These are phyloP conservation scores for Erodium texanum DNA, from an alignment of 441 rosid species.

Conservation along the genomic window DNA sequence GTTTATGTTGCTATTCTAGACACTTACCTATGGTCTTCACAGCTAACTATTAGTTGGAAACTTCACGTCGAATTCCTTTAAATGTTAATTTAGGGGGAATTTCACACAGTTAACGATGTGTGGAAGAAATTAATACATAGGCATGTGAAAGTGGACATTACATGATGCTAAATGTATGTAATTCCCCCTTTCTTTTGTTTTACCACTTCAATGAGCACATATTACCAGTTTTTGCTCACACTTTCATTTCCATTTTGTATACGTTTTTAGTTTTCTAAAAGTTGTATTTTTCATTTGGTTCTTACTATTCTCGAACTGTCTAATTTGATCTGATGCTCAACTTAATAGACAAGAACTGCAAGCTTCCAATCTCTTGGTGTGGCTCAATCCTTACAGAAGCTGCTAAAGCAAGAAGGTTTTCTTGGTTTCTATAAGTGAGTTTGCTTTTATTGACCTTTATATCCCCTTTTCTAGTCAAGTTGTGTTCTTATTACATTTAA, in stretches of 20 bases:
- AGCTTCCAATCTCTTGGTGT: slow-evolving; percentile 78
- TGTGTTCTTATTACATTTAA: slow-evolving; percentile 13
- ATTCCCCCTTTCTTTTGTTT: no score
- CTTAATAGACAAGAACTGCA: slow-evolving; percentile 64
- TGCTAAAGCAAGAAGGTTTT: slow-evolving; percentile 73
- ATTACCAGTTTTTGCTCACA: neutral
- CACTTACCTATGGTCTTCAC: neutral
- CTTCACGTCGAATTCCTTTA: neutral
- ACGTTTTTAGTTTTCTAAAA: neutral
- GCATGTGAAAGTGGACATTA: no score
- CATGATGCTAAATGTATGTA: no score
- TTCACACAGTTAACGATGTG: no score
- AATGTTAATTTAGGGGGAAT: neutral
- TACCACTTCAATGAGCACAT: no score
- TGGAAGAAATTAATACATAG: no score
- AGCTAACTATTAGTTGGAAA: neutral
- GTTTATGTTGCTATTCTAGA: neutral
- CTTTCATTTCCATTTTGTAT: neutral
- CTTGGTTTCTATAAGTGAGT: slow-evolving; percentile 78
- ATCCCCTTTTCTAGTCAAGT: slow-evolving; percentile 3
- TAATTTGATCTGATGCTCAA: slow-evolving; percentile 10
- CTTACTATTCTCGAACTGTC: neutral
- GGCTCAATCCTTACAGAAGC: slow-evolving; percentile 55
- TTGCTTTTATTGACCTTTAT: slow-evolving; percentile 6
- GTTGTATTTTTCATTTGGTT: neutral